Evolutionary conservation across 768 basidiomycete genomes (phyloP).

Genomic region (Pulveroboletus sp.): DNA sequence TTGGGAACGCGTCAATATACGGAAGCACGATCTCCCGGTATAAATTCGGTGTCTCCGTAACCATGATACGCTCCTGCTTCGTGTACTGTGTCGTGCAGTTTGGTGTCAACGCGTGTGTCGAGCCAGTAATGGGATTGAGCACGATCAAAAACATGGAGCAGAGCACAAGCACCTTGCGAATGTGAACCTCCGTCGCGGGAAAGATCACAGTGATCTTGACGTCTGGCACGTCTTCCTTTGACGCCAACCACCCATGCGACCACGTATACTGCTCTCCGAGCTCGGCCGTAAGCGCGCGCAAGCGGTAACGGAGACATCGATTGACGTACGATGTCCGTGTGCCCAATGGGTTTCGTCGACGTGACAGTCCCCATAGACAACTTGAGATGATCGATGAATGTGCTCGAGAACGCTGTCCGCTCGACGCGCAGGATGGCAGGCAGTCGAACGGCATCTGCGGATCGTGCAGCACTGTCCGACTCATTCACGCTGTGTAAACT

Average conservation of each 20-base stretch:
- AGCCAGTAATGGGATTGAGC: background rate
- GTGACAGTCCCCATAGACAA: slow-evolving; percentile 39
- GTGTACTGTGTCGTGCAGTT: slow-evolving; percentile 63
- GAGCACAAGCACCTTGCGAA: slow-evolving; percentile 50
- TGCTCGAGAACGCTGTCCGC: slow-evolving; percentile 61
- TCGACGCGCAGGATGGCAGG: slow-evolving; percentile 74
- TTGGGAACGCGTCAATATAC: slow-evolving; percentile 73
- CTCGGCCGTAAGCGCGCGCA: too few species aligned
- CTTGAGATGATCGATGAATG: slow-evolving; percentile 33
- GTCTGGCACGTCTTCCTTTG: slow-evolving; percentile 46
- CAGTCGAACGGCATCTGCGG: slow-evolving; percentile 23
- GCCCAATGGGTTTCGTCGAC: slow-evolving; percentile 46
- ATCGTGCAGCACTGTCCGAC: background rate
- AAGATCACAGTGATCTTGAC: slow-evolving; percentile 81
- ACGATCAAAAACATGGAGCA: background rate
- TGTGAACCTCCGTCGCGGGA: slow-evolving; percentile 87
- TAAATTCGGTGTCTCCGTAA: slow-evolving; percentile 78
- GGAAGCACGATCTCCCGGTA: slow-evolving; percentile 69
- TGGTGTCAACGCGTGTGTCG: too few species aligned
- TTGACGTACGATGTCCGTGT: slow-evolving; percentile 64
- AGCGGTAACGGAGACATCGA: too few species aligned
- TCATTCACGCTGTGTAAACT: background rate
- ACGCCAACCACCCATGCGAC: slow-evolving; percentile 67
- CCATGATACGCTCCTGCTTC: slow-evolving; percentile 63
- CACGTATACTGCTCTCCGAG: slow-evolving; percentile 79